Conservation (phyloP, 1,139 yeast species). For the Lodderomyces oxycetoniae region DNA sequence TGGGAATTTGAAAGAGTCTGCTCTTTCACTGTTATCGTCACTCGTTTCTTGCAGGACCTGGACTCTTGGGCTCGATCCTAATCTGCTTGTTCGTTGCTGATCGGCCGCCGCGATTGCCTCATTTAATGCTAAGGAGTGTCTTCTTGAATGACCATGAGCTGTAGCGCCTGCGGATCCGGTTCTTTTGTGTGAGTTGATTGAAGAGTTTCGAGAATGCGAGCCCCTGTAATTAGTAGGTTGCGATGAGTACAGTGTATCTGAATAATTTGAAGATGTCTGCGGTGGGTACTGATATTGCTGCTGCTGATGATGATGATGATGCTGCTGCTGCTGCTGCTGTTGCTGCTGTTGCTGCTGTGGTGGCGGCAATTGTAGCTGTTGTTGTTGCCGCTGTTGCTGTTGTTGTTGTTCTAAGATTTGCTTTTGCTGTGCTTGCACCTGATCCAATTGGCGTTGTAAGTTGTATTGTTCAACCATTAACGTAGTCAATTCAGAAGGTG, state of each 20-base stretch:
- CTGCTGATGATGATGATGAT: constrained; percentile 34
- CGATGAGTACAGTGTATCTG: constrained; percentile 2
- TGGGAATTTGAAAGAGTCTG: constrained; percentile 32
- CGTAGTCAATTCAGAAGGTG: constrained; percentile 92
- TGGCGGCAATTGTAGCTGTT: constrained; percentile 79
- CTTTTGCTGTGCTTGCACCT: constrained; percentile 88
- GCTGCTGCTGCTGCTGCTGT: constrained; percentile 38
- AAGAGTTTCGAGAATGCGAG: constrained; percentile 41
- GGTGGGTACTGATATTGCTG: constrained; percentile 11
- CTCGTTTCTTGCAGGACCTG: constrained; percentile 14
- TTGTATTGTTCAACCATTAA: constrained; percentile 92
- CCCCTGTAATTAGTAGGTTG: constrained; percentile 13
- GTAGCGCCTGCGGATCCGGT: constrained; percentile 26
- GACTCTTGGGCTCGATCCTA: constrained; percentile 34
- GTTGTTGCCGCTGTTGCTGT: constrained; percentile 34
- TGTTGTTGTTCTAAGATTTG: constrained; percentile 73
- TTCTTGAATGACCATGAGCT: constrained; percentile 67
- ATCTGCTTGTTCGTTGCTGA: constrained; percentile 49
- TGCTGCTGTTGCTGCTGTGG: constrained; percentile 49
- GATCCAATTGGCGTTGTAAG: constrained; percentile 85
- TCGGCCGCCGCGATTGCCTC: constrained; percentile 99
- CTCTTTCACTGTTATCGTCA: constrained; percentile 19
- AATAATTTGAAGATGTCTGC: background rate
- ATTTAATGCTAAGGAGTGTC: constrained; percentile 87
- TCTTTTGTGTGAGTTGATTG: constrained; percentile 32